Evolutionary conservation across 2,329 filamentous ascomycete genomes (phyloP).

Genomic region (Hypoxylon sp.): DNA sequence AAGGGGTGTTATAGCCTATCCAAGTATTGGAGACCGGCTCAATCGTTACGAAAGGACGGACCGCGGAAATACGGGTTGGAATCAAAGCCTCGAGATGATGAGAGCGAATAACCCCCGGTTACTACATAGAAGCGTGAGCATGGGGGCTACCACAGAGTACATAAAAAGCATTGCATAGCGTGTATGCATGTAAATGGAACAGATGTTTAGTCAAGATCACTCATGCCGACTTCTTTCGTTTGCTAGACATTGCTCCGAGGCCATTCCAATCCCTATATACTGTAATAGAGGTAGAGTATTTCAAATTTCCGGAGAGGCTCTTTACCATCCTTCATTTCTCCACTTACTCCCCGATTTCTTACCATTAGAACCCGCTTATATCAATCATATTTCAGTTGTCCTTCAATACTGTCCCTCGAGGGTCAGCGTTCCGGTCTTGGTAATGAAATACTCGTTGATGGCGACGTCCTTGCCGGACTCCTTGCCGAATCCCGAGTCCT

Average conservation of each 20-base stretch:
- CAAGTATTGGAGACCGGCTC: background rate
- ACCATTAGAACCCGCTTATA: no score
- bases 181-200: constrained; percentile 5
- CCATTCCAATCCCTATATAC: no score
- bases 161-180: constrained; percentile 19
- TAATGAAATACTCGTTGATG: constrained; percentile 55
- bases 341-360: background rate
- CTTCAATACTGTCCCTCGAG: constrained; percentile 50
- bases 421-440: constrained; percentile 55
- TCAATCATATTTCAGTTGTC: background rate
- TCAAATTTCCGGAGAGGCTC: background rate
- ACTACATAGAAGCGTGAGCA: constrained; percentile 1
- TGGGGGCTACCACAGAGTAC: constrained; percentile 5
- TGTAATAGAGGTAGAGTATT: no score
- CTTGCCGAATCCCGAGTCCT: constrained; percentile 57
- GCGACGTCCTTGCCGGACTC: constrained; percentile 58
- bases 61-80: no score
- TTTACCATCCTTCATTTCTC: no score
- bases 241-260: no score
- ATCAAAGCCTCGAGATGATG: constrained; percentile 7
- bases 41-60: constrained; percentile 3
- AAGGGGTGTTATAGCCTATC: background rate
- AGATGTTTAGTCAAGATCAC: background rate
- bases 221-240: background rate
- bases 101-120: constrained; percentile 1